phyloP scores from a whole-genome alignment of 257 asterid species.

The Henckelia pumila region DNA sequence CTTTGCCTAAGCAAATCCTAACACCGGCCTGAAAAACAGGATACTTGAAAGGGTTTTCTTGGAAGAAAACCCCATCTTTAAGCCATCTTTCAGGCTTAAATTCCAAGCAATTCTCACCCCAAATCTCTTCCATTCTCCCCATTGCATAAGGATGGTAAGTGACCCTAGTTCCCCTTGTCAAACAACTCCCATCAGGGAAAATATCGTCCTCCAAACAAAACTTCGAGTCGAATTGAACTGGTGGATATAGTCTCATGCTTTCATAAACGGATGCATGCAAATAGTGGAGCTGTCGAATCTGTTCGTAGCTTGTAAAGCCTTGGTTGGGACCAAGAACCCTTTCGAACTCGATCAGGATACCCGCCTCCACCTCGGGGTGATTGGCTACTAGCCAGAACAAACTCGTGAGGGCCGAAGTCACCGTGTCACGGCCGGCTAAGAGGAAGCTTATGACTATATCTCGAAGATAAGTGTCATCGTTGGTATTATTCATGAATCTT shows the following conservation, averaged over 20 bases:
- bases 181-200: constrained; percentile 21
- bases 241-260: constrained; percentile 20
- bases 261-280: constrained; percentile 16
- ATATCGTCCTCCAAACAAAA: constrained; percentile 5
- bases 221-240: constrained; percentile 19
- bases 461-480: constrained; percentile 54
- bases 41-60: constrained; percentile 38
- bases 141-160: constrained; percentile 50
- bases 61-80: constrained; percentile 35
- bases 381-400: constrained; percentile 41
- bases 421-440: constrained; percentile 76
- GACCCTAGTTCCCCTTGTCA: constrained; percentile 36
- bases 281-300: constrained; percentile 32
- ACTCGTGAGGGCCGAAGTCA: constrained; percentile 61
- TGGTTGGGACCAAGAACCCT: constrained; percentile 26
- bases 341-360: constrained; percentile 33
- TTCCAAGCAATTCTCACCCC: constrained; percentile 40
- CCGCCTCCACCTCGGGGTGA: constrained; percentile 17
- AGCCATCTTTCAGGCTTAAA: constrained; percentile 49
- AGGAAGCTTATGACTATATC: constrained; percentile 70
- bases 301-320: background rate
- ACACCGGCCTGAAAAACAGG: constrained; percentile 51
- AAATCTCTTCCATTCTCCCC: constrained; percentile 47
- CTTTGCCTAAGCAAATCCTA: constrained; percentile 50
- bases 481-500: constrained; percentile 48